phyloP scores from a whole-genome alignment of 352 stramenopile genomes.

The Phytophthora colocasiae region DNA sequence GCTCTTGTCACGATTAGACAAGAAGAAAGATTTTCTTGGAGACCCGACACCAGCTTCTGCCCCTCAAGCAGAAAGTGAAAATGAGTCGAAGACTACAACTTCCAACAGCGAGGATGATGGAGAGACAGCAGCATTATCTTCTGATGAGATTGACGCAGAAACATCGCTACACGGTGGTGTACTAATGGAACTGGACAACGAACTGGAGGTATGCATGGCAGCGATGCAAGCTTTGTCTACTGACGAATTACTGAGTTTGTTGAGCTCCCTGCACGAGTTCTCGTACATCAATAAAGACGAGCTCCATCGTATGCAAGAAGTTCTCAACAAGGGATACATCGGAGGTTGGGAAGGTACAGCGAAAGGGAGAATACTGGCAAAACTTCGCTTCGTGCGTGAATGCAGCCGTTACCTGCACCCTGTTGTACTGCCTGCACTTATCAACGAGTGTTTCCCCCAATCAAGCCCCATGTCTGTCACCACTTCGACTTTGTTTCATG shows the following conservation, averaged over 20 bases:
- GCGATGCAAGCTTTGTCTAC: constrained; percentile 73
- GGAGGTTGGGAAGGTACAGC: constrained; percentile 77
- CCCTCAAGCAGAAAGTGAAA: constrained; percentile 20
- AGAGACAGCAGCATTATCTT: constrained; percentile 6
- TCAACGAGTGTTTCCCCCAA: constrained; percentile 66
- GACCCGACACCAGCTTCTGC: neutral
- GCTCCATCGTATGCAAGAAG: constrained; percentile 69
- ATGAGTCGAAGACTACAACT: constrained; percentile 30
- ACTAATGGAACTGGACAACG: constrained; percentile 49
- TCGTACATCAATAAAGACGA: constrained; percentile 86
- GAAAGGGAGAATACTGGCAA: constrained; percentile 68
- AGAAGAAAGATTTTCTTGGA: constrained; percentile 29
- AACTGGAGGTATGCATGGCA: constrained; percentile 76
- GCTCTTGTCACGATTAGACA: constrained; percentile 64
- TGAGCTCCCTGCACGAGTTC: constrained; percentile 65
- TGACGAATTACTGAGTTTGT: constrained; percentile 64
- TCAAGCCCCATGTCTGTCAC: constrained; percentile 55
- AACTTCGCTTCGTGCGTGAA: constrained; percentile 79
- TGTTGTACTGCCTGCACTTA: constrained; percentile 63
- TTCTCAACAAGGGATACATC: constrained; percentile 85
- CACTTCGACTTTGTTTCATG: constrained; percentile 63
- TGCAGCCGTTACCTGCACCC: constrained; percentile 77
- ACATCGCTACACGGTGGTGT: constrained; percentile 11
- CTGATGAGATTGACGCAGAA: constrained; percentile 11
- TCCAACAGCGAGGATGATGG: constrained; percentile 22